Percentiles rank a stretch among this genome's conserved stretches.
These are phyloP conservation scores for Prosopis cineraria DNA, from an alignment of 306 rosid species.

Conservation along the genomic window DNA sequence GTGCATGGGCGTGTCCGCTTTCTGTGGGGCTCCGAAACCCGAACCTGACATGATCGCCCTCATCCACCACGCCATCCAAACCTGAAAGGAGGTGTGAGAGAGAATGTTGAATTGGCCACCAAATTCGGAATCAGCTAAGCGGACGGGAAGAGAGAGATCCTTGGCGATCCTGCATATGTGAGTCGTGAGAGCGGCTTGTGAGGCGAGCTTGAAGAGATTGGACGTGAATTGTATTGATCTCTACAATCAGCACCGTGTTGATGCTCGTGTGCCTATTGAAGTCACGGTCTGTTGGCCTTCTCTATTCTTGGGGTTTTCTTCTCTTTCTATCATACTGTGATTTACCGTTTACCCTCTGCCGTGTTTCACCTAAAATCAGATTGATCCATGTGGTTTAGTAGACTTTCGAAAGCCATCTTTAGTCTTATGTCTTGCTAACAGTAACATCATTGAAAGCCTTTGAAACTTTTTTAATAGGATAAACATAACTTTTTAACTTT, in stretches of 20 bases:
- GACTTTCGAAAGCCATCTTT: too few species aligned
- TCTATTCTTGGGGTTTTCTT: too few species aligned
- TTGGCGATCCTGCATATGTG: constrained; percentile 67
- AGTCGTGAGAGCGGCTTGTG: constrained; percentile 70
- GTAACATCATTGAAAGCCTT: too few species aligned
- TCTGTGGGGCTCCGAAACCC: constrained; percentile 72
- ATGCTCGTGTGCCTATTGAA: constrained; percentile 69
- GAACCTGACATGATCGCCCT: constrained; percentile 68
- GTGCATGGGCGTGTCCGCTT: constrained; percentile 72
- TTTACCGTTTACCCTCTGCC: too few species aligned
- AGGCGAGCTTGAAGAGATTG: constrained; percentile 66
- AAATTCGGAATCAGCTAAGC: constrained; percentile 43
- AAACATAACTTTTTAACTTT: too few species aligned
- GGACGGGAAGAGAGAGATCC: constrained; percentile 36
- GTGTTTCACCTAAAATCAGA: too few species aligned
- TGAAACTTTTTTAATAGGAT: too few species aligned
- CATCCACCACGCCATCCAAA: constrained; percentile 57
- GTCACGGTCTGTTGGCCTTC: constrained; percentile 51
- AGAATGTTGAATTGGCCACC: constrained; percentile 62
- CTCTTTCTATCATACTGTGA: too few species aligned
- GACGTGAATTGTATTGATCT: constrained; percentile 59
- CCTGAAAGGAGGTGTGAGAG: constrained; percentile 46
- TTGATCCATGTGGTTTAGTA: too few species aligned
- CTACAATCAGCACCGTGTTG: constrained; percentile 75
- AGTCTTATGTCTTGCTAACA: too few species aligned